These are phyloP conservation scores for Proliferodiscus dingleyae DNA, from an alignment of 2,329 filamentous ascomycete genomes.

Conservation along the genomic window DNA sequence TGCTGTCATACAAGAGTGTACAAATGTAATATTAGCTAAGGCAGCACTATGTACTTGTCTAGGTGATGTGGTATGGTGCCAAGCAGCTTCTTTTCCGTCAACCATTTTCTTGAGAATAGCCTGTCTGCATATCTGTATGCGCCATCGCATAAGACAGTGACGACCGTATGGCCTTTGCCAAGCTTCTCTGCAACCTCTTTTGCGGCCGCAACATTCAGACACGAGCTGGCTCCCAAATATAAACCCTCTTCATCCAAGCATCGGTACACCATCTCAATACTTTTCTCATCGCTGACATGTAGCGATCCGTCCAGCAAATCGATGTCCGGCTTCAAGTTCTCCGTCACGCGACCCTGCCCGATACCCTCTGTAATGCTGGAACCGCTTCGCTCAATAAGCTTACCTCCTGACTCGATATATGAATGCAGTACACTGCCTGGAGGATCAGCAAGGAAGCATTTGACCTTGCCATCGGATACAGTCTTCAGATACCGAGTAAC, in stretches of 20 bases:
- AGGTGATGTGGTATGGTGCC: constrained; percentile 77
- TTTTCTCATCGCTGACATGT: constrained; percentile 85
- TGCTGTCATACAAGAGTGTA: constrained; percentile 7
- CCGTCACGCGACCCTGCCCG: constrained; percentile 92
- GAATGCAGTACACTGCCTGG: constrained; percentile 90
- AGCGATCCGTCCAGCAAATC: constrained; percentile 79
- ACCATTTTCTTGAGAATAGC: constrained; percentile 87
- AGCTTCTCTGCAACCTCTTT: constrained; percentile 90
- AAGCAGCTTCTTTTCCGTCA: constrained; percentile 78
- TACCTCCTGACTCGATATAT: constrained; percentile 81
- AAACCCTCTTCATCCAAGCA: constrained; percentile 94
- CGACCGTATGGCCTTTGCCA: constrained; percentile 82
- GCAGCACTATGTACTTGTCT: constrained; percentile 90
- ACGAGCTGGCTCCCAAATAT: constrained; percentile 90
- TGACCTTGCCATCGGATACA: constrained; percentile 69
- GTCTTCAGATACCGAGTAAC: constrained; percentile 86
- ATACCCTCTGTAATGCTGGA: constrained; percentile 97
- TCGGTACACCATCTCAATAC: constrained; percentile 94
- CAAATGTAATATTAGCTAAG: constrained; percentile 43
- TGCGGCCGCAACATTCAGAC: constrained; percentile 90
- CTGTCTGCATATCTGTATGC: constrained; percentile 97
- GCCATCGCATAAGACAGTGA: constrained; percentile 91
- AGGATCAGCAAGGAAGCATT: constrained; percentile 87
- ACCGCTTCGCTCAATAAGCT: constrained; percentile 73
- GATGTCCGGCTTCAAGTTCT: constrained; percentile 84